Percentiles rank a stretch among this genome's conserved stretches.
Conservation (phyloP, 441 rosid genomes). For the Rhodomyrtus psidioides region DNA sequence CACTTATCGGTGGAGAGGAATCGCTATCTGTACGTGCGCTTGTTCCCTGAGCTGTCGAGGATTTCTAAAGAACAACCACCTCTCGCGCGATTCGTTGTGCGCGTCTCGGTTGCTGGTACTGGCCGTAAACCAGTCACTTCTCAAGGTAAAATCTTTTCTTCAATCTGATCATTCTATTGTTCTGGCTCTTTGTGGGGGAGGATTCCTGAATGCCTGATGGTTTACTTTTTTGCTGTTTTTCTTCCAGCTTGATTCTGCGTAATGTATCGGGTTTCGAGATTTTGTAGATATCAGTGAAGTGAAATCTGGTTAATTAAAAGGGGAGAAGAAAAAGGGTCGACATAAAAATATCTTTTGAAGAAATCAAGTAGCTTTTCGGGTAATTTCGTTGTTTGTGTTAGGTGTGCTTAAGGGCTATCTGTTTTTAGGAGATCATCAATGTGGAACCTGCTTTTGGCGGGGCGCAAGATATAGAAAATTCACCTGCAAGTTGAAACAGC, state of each 20-base stretch:
- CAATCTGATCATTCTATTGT: too few species aligned
- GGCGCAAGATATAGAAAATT: not conserved
- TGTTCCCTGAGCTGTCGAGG: slow-evolving; percentile 73
- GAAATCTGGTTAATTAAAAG: not conserved
- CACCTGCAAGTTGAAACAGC: not conserved
- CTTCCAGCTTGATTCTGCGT: not conserved
- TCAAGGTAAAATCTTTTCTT: slow-evolving; percentile 28
- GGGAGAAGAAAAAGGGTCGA: not conserved
- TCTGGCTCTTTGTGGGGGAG: too few species aligned
- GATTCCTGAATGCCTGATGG: too few species aligned
- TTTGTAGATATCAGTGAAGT: not conserved
- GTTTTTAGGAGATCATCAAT: not conserved
- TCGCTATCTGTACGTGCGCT: slow-evolving; percentile 53
- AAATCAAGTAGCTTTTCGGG: not conserved
- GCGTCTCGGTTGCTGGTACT: slow-evolving; percentile 51
- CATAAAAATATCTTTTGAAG: not conserved
- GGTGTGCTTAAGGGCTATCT: not conserved
- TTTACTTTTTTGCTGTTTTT: too few species aligned
- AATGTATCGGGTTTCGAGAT: not conserved
- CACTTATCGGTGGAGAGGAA: slow-evolving; percentile 79
- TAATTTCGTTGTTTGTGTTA: not conserved
- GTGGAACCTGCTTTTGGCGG: not conserved
- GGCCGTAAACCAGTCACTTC: slow-evolving; percentile 50
- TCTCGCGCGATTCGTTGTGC: slow-evolving; percentile 50
- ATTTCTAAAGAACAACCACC: slow-evolving; percentile 77